Base-by-base conservation (phyloP, 805 yeast species). In the Ogataea corticis region DNA sequence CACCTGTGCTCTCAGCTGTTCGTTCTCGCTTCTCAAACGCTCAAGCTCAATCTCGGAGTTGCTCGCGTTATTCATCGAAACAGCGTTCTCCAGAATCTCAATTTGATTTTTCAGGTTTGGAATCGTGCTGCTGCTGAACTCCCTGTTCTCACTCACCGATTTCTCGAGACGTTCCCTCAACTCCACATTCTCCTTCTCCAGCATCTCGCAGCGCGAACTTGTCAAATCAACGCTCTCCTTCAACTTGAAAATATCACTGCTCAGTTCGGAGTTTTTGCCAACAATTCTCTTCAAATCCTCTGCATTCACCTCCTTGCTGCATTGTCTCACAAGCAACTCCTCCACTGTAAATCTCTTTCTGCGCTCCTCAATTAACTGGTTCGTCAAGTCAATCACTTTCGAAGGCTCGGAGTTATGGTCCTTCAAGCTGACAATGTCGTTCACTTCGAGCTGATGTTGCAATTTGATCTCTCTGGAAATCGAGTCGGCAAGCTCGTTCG, bases 401-500 rank as follows among this genome's bases (percentile, higher is more conserved):
- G 67, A 44, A 0, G 76, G 63, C 36, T 71, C 68, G 25, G 71
- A 66, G 15, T 72, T 65, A 10, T 68, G 43, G 38, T 67, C 68
- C 12, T 54, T 44, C 37, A 65, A 70, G 38, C 44, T 23, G 25
- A 45, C 30, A 30, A 44, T 17, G 30, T 49, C 41, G 11, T 36
- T 33, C 3, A 51, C 18, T 6, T 44, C 48, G 21, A 79, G 44
- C 35, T 66, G 70, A 39, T 68, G 67, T 55, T 83, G 90, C 36
- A 86, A 59, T 15, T 69, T 61, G n/a, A 85, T 69, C 59, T 87
- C 95, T 33, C 94, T 68, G 43, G 79, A 76, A 37, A 86, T 83
- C 0, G 91, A 82, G 18, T 79, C 79, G 0, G 90, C 91, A 40
- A 87, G 69, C 56, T 86, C 95, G 19, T 77, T 76, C 1, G 91